phyloP scores from a whole-genome alignment of 768 basidiomycete species.

The Mycena chlorophos region DNA sequence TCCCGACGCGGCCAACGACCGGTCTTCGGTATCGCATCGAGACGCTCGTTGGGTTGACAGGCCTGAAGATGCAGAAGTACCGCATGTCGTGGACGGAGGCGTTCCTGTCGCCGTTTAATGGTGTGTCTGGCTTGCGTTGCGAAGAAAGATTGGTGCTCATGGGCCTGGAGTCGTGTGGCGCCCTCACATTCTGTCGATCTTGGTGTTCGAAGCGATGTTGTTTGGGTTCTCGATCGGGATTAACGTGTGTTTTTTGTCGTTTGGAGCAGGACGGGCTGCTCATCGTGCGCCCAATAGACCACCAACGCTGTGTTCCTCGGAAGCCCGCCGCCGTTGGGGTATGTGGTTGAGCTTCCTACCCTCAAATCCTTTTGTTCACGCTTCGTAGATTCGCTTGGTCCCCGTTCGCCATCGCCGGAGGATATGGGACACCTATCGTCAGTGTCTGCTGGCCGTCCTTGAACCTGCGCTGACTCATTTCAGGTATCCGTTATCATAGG shows the following conservation, averaged over 20 bases:
- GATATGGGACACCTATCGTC: constrained; percentile 55
- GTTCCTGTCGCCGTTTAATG: constrained; percentile 44
- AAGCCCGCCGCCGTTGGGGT: constrained; percentile 54
- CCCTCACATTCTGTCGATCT: constrained; percentile 54
- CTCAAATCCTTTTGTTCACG: constrained; percentile 17
- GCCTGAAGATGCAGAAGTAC: constrained; percentile 55
- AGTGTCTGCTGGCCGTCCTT: neutral
- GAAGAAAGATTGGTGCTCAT: neutral
- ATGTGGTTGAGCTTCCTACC: constrained; percentile 42
- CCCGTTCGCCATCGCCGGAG: constrained; percentile 51
- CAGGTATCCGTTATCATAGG: neutral
- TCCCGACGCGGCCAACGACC: constrained; percentile 32
- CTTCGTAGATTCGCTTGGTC: constrained; percentile 21
- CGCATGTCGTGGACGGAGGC: constrained; percentile 51
- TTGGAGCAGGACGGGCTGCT: no score
- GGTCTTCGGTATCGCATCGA: constrained; percentile 55
- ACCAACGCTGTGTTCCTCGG: constrained; percentile 69
- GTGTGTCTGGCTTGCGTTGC: neutral
- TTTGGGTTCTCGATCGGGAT: constrained; percentile 70
- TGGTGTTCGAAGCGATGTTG: constrained; percentile 55
- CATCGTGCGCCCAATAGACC: no score
- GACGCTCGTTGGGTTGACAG: constrained; percentile 63
- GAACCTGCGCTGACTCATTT: neutral
- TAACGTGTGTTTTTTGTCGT: constrained; percentile 37
- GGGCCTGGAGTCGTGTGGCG: constrained; percentile 53